phyloP scores from a whole-genome alignment of 2,329 filamentous ascomycete genomes.

The Colletotrichum sp. region DNA sequence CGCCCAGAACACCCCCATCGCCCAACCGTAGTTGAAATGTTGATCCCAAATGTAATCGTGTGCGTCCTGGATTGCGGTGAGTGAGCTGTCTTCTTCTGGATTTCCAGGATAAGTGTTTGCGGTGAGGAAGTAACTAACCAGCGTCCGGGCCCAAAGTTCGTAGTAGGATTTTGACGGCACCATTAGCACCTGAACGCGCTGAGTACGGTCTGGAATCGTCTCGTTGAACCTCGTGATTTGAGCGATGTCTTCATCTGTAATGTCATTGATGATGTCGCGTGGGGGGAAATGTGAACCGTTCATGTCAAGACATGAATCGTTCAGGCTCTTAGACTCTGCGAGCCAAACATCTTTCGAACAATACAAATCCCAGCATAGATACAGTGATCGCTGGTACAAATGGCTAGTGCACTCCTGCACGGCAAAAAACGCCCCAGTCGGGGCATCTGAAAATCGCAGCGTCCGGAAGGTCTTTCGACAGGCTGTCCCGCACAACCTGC shows the following conservation, averaged over 20 bases:
- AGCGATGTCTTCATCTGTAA: not conserved
- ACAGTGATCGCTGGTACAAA: not conserved
- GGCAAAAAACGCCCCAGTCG: not conserved
- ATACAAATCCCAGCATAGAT: not conserved
- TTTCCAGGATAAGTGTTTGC: not conserved
- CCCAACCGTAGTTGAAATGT: not conserved
- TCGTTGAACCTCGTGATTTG: not conserved
- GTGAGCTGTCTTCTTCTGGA: not conserved
- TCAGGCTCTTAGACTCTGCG: not conserved
- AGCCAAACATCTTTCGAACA: not conserved
- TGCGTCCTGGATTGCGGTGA: not conserved
- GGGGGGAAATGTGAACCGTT: not conserved
- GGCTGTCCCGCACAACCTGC: not conserved
- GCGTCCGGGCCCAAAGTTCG: not conserved
- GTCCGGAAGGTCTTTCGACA: not conserved
- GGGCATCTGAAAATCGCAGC: not conserved
- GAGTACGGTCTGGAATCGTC: not conserved
- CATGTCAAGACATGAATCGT: not conserved
- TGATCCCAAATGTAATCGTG: not conserved
- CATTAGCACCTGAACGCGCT: not conserved
- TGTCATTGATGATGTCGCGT: not conserved
- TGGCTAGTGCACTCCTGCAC: not conserved
- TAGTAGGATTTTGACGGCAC: not conserved
- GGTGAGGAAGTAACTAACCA: not conserved
- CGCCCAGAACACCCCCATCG: not conserved